Percentiles rank a stretch among this genome's conserved stretches.
phyloP scores from a whole-genome alignment of 2,329 filamentous ascomycete species.

The Whalleya microplaca region DNA sequence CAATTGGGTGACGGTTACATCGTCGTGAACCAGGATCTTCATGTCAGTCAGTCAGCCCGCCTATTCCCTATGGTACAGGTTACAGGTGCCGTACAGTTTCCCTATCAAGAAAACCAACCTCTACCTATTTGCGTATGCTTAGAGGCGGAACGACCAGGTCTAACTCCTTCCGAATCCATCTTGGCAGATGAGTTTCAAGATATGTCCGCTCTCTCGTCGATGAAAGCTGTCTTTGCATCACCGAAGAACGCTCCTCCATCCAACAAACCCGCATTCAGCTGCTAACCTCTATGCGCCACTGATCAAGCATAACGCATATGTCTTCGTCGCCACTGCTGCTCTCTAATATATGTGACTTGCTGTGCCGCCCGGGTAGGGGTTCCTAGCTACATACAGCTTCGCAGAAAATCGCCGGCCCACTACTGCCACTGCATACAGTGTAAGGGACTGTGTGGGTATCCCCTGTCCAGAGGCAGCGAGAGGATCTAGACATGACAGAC shows the following conservation, averaged over 20 bases:
- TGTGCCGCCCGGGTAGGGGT: neutral
- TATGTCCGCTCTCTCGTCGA: slow-evolving; percentile 9
- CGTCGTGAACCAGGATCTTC: slow-evolving; percentile 11
- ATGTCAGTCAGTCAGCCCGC: slow-evolving; percentile 8
- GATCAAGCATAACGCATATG: neutral
- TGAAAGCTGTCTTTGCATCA: slow-evolving; percentile 9
- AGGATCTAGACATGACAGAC: neutral
- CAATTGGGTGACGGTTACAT: slow-evolving; percentile 14
- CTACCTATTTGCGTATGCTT: slow-evolving; percentile 12
- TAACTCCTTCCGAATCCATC: slow-evolving; percentile 17
- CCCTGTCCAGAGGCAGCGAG: neutral
- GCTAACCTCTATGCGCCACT: neutral
- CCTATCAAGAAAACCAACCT: slow-evolving; percentile 14
- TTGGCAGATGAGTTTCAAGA: slow-evolving; percentile 5
- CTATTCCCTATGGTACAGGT: slow-evolving; percentile 12
- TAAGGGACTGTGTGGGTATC: neutral
- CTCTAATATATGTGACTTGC: neutral
- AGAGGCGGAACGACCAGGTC: slow-evolving; percentile 6
- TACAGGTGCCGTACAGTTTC: slow-evolving; percentile 17
- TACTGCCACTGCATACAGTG: neutral
- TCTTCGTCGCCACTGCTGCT: neutral
- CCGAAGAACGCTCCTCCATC: slow-evolving; percentile 4
- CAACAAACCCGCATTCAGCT: neutral
- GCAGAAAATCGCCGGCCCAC: neutral
- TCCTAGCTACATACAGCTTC: neutral